Evolutionary conservation across 148 eudicot genomes (phyloP).

Genomic region (Talinum fruticosum): DNA sequence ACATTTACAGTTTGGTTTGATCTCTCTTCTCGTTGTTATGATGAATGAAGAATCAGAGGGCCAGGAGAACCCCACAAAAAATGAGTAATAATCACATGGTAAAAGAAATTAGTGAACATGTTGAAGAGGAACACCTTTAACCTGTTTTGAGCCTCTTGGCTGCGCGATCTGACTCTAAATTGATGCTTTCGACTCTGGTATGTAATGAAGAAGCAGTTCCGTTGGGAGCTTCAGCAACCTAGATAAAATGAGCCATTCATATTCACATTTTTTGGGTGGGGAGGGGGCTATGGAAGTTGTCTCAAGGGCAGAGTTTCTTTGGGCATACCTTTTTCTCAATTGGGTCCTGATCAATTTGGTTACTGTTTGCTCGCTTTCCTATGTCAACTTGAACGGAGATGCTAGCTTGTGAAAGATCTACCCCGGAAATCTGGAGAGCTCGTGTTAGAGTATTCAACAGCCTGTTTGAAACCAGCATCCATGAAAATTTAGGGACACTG

Average conservation of each 20-base stretch:
- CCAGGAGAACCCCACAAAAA: conserved; percentile 32
- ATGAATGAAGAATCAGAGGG: conserved; percentile 20
- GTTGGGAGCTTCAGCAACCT: conserved; percentile 41
- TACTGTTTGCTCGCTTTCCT: conserved; percentile 61
- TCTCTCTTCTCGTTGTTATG: conserved; percentile 28
- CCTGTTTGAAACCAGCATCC: conserved; percentile 40
- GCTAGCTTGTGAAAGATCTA: conserved; percentile 83
- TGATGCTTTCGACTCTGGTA: conserved; percentile 35
- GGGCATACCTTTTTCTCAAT: conserved; percentile 41
- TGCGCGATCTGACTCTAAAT: conserved; percentile 44
- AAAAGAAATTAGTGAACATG: conserved; percentile 29
- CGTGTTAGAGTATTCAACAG: conserved; percentile 64
- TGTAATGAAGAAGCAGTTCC: conserved; percentile 24
- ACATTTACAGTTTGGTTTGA: conserved; percentile 53
- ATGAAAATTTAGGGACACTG: not conserved
- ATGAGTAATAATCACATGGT: conserved; percentile 39
- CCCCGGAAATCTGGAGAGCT: conserved; percentile 81
- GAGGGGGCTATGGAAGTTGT: not conserved
- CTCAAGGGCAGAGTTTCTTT: not conserved
- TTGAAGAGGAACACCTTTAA: conserved; percentile 29
- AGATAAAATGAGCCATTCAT: not conserved
- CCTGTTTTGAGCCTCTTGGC: conserved; percentile 58
- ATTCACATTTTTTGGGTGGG: not conserved
- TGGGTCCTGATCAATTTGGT: conserved; percentile 30
- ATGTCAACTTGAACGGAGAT: conserved; percentile 86